Evolutionary conservation across 1,284 basidiomycete species (phyloP).

Genomic region (Neotropicomus parvogracilis): DNA sequence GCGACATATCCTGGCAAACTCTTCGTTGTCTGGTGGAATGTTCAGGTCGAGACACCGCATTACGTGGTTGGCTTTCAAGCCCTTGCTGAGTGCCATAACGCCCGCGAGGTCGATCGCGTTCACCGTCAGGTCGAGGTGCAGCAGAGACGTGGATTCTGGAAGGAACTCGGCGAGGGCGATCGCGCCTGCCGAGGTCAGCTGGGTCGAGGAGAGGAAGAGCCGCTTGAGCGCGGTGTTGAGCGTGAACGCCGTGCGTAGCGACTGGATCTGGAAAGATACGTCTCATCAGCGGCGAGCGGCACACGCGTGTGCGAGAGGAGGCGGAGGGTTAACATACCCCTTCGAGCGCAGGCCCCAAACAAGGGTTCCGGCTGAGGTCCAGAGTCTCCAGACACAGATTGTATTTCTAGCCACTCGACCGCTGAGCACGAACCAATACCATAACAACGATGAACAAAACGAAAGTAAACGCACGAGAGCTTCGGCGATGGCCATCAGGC

Average conservation of each 20-base stretch:
- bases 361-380: constrained; percentile 91
- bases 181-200: constrained; percentile 80
- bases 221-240: constrained; percentile 91
- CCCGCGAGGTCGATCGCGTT: constrained; percentile 86
- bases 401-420: constrained; percentile 66
- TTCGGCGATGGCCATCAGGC: constrained; percentile 82
- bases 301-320: neutral
- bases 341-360: constrained; percentile 82
- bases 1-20: constrained; percentile 79
- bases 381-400: constrained; percentile 92
- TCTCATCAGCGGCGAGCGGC: neutral
- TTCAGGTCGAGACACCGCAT: constrained; percentile 93
- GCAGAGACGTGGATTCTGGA: constrained; percentile 80
- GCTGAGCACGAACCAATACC: neutral
- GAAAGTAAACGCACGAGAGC: constrained; percentile 61
- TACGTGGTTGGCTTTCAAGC: constrained; percentile 77
- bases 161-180: constrained; percentile 96
- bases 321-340: constrained; percentile 53
- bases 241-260: constrained; percentile 87
- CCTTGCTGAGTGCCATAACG: constrained; percentile 87
- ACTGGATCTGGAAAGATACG: constrained; percentile 62
- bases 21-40: constrained; percentile 85
- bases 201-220: constrained; percentile 85
- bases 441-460: neutral
- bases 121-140: constrained; percentile 85